Conservation (phyloP, 2,329 filamentous ascomycete genomes). For the Xylariales sp. region DNA sequence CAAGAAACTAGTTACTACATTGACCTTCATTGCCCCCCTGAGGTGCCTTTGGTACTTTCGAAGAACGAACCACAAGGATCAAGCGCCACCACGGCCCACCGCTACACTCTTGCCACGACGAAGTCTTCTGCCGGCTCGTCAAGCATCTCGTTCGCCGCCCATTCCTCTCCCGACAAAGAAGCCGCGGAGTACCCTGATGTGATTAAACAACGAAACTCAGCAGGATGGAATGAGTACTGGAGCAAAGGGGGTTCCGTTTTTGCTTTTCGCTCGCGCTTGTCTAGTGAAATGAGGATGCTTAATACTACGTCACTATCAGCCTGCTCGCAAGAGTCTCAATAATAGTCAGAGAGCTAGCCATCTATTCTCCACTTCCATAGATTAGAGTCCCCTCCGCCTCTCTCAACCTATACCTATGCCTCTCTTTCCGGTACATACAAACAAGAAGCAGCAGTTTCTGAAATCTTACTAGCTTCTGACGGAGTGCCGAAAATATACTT, state of each 20-base stretch:
- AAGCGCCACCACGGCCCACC: slow-evolving; percentile 23
- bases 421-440: no score
- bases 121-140: slow-evolving; percentile 2
- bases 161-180: slow-evolving; percentile 26
- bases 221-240: slow-evolving; percentile 33
- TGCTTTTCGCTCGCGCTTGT: no score
- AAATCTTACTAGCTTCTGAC: no score
- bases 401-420: no score
- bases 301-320: no score
- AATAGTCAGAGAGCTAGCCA: no score
- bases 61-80: slow-evolving; percentile 21
- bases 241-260: slow-evolving; percentile 34
- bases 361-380: no score
- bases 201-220: slow-evolving; percentile 20
- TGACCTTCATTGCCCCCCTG: slow-evolving; percentile 30
- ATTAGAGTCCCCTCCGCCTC: no score
- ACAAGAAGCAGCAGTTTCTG: no score
- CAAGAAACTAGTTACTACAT: slow-evolving; percentile 34
- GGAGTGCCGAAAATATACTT: no score
- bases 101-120: slow-evolving; percentile 24
- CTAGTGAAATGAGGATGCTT: no score
- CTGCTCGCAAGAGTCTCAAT: no score
- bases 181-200: slow-evolving; percentile 19
- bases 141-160: slow-evolving; percentile 27
- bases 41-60: slow-evolving; percentile 16